Evolutionary conservation across 352 stramenopile species (phyloP).

Genomic region (Aphanomyces cochlioides): DNA sequence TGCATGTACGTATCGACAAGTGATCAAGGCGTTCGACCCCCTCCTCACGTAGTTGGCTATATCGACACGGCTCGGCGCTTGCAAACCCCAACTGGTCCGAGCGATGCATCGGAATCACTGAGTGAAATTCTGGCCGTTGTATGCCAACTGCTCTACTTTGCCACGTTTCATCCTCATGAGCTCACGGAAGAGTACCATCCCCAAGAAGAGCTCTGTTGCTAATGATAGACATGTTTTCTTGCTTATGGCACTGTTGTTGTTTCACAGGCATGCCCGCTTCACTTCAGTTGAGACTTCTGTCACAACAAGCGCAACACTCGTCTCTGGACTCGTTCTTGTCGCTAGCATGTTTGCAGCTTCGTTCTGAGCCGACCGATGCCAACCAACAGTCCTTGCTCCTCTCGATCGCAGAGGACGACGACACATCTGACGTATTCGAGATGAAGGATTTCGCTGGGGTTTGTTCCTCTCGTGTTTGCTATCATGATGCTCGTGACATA

Average conservation of each 20-base stretch:
- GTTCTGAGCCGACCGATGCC: conserved; percentile 1
- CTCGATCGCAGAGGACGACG: not conserved
- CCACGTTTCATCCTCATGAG: conserved; percentile 44
- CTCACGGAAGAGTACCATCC: too few species aligned
- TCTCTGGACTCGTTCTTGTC: not conserved
- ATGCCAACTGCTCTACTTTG: conserved; percentile 82
- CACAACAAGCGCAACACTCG: not conserved
- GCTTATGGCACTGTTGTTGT: not conserved
- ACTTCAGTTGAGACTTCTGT: too few species aligned
- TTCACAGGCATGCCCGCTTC: conserved; percentile 15
- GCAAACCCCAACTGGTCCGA: too few species aligned
- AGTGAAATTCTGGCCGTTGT: conserved; percentile 77
- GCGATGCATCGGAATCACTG: conserved; percentile 65
- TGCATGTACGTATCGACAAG: too few species aligned
- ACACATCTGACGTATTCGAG: not conserved
- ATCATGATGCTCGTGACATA: not conserved
- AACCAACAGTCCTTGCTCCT: not conserved
- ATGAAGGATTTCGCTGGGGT: conserved; percentile 5
- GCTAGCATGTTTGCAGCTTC: not conserved
- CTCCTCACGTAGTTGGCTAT: too few species aligned
- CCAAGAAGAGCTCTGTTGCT: too few species aligned
- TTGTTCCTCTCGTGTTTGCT: conserved; percentile 13
- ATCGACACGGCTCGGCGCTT: too few species aligned
- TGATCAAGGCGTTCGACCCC: too few species aligned
- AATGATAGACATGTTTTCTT: not conserved